Evolutionary conservation across 441 rosid genomes (phyloP).

Genomic region (Gossypium armourianum): DNA sequence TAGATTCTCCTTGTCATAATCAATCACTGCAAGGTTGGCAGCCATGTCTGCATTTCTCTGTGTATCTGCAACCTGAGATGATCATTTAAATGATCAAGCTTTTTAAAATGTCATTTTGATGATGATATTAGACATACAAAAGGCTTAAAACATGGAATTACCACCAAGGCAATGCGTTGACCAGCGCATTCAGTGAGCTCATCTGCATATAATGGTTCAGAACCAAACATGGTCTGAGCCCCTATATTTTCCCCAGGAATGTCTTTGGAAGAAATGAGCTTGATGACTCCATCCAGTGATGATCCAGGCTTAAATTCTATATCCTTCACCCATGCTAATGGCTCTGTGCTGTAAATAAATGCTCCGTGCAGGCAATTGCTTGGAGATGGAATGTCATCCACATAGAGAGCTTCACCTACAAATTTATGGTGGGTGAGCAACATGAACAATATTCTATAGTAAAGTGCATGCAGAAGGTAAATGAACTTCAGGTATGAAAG

Average conservation of each 20-base stretch:
- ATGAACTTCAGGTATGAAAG: neutral
- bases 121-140: neutral
- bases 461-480: neutral
- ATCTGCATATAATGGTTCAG: conserved; percentile 61
- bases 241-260: conserved; percentile 74
- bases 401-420: conserved; percentile 85
- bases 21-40: conserved; percentile 44
- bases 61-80: conserved; percentile 61
- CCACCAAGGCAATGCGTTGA: conserved; percentile 66
- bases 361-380: conserved; percentile 67
- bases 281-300: conserved; percentile 37
- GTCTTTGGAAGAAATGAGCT: conserved; percentile 51
- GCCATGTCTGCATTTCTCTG: conserved; percentile 70
- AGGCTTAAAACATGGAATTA: conserved; percentile 20
- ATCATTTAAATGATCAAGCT: conserved; percentile 14
- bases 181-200: conserved; percentile 55
- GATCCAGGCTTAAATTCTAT: conserved; percentile 36
- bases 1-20: conserved; percentile 47
- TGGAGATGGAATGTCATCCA: conserved; percentile 89
- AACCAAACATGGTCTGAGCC: conserved; percentile 28
- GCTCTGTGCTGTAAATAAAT: conserved; percentile 72
- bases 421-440: conserved; percentile 11
- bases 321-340: conserved; percentile 53
- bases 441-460: neutral
- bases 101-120: neutral